A percentile compares a stretch with the other conserved stretches of the same genome.
These are phyloP conservation scores for Collybia nuda DNA, from an alignment of 768 basidiomycete genomes.

Conservation along the genomic window DNA sequence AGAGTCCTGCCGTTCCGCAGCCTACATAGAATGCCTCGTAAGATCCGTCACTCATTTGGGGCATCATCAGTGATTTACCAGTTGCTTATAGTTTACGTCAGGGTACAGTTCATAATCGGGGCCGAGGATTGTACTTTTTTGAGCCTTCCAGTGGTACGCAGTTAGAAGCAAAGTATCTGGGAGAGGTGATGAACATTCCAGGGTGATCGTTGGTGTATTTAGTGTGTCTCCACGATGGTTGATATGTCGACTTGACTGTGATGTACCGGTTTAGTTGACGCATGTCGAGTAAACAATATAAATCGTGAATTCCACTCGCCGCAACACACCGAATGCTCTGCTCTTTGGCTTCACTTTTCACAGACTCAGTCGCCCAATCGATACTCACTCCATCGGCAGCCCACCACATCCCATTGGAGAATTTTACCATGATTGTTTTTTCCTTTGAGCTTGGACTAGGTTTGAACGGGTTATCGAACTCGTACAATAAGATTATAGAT, in stretches of 20 bases:
- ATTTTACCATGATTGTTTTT: slow-evolving; percentile 24
- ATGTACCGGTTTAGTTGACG: neutral
- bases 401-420: slow-evolving; percentile 32
- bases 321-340: slow-evolving; percentile 26
- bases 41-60: neutral
- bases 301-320: slow-evolving; percentile 14
- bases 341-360: slow-evolving; percentile 21
- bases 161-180: slow-evolving; percentile 30
- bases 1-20: slow-evolving; percentile 13
- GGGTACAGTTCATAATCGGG: slow-evolving; percentile 30
- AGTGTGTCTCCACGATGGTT: slow-evolving; percentile 32
- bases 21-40: slow-evolving; percentile 2
- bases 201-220: slow-evolving; percentile 28
- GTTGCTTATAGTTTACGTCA: slow-evolving; percentile 15
- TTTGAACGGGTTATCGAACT: too few species aligned
- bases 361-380: slow-evolving; percentile 29
- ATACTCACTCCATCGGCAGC: slow-evolving; percentile 21
- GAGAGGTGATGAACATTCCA: slow-evolving; percentile 28
- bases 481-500: too few species aligned
- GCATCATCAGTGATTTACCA: slow-evolving; percentile 11
- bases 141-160: slow-evolving; percentile 29
- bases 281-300: too few species aligned
- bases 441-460: too few species aligned
- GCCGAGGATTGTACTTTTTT: slow-evolving; percentile 16
- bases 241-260: slow-evolving; percentile 26